Evolutionary conservation across 2,329 filamentous ascomycete species (phyloP).

Genomic region (Rugonectria rugulosa): DNA sequence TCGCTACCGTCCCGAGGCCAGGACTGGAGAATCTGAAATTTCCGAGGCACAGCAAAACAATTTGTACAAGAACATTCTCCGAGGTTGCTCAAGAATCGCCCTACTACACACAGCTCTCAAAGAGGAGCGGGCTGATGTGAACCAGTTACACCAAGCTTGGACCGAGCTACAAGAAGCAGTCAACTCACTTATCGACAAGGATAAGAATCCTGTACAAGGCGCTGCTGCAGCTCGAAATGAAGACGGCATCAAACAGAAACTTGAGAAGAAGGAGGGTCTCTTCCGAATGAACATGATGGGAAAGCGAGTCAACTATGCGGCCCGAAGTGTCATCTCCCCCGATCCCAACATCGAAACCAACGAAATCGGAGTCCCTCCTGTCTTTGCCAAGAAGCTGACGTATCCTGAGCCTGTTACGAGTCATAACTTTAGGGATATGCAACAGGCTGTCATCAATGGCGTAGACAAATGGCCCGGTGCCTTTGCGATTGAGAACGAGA

Average conservation of each 20-base stretch:
- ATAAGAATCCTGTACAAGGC: constrained; percentile 83
- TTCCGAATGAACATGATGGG: constrained; percentile 99
- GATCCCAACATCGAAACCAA: constrained; percentile 99
- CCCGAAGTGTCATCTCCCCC: constrained; percentile 95
- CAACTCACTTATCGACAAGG: constrained; percentile 91
- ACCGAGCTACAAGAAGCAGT: constrained; percentile 86
- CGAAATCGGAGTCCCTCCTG: constrained; percentile 97
- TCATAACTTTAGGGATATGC: constrained; percentile 95
- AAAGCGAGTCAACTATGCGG: constrained; percentile 98
- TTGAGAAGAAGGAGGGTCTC: constrained; percentile 98
- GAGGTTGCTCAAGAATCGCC: constrained; percentile 75
- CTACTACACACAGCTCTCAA: constrained; percentile 68
- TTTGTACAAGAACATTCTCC: constrained; percentile 85
- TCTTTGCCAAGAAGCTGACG: constrained; percentile 94
- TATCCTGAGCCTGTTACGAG: constrained; percentile 98
- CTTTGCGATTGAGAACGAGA: constrained; percentile 93
- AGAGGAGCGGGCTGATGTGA: constrained; percentile 59
- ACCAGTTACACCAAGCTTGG: constrained; percentile 82
- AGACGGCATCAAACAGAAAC: constrained; percentile 95
- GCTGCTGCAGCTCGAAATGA: constrained; percentile 80
- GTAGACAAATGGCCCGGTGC: constrained; percentile 94
- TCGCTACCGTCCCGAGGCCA: constrained; percentile 85
- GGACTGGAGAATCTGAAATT: constrained; percentile 80
- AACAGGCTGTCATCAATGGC: constrained; percentile 95
- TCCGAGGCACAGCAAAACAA: constrained; percentile 89